A percentile compares a stretch with the other conserved stretches of the same genome.
Evolutionary conservation across 2,329 filamentous ascomycete species (phyloP).

Genomic region (Apiospora sp.): DNA sequence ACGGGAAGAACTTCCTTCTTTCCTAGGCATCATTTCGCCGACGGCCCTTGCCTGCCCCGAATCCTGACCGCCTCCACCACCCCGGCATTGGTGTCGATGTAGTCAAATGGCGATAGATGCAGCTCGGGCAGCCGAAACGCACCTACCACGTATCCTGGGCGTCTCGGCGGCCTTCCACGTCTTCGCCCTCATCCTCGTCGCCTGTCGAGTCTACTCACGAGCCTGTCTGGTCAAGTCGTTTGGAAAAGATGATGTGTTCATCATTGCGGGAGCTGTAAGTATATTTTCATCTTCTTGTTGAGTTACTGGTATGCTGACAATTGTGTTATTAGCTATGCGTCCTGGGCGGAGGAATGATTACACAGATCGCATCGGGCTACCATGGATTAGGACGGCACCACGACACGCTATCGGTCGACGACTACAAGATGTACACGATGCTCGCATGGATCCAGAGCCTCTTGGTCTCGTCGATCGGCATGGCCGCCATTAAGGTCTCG

Average conservation of each 20-base stretch:
- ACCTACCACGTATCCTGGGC: slow-evolving; percentile 22
- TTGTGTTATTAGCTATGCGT: not conserved
- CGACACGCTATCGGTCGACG: not conserved
- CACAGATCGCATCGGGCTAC: not conserved
- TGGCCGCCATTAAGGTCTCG: slow-evolving; percentile 17
- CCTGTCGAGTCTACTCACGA: not conserved
- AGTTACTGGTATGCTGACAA: no score
- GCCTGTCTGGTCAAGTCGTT: slow-evolving; percentile 15
- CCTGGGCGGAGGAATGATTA: not conserved
- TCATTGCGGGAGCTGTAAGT: not conserved
- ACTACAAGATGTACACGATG: not conserved
- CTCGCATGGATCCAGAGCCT: slow-evolving; percentile 10
- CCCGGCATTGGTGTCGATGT: not conserved
- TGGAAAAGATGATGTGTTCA: slow-evolving; percentile 8
- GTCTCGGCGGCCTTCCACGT: not conserved
- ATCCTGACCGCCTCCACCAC: not conserved
- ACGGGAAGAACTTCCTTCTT: not conserved
- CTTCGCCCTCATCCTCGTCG: slow-evolving; percentile 5
- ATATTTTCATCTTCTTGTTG: no score
- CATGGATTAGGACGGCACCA: not conserved
- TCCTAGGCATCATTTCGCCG: not conserved
- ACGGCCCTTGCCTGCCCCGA: not conserved
- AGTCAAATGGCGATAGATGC: slow-evolving; percentile 20
- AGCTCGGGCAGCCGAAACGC: slow-evolving; percentile 9
- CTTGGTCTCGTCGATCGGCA: not conserved